A percentile compares a stretch with the other conserved stretches of the same genome.
phyloP scores from a whole-genome alignment of 2,329 filamentous ascomycete species.

The Pseudogymnoascus pannorum region DNA sequence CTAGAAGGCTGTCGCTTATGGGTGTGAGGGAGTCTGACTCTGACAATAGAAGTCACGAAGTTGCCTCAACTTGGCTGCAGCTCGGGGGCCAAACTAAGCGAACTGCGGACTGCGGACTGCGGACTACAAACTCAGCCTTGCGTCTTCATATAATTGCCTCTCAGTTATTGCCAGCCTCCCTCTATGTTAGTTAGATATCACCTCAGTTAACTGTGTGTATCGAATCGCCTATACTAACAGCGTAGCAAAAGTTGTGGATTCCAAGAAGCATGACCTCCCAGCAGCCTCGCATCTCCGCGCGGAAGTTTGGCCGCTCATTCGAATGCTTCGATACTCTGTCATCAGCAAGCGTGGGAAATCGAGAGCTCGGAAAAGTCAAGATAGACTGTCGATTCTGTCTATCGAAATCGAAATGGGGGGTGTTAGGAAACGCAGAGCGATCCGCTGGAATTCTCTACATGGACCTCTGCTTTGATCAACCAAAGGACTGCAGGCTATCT shows the following conservation, averaged over 20 bases:
- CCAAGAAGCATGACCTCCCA: not conserved
- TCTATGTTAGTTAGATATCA: not conserved
- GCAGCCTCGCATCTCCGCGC: not conserved
- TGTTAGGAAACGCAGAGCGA: not conserved
- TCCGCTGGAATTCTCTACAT: slow-evolving; percentile 17
- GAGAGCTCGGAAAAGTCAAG: not conserved
- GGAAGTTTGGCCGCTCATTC: not conserved
- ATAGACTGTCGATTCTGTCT: not conserved
- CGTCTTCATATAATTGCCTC: not conserved
- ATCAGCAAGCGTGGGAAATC: not conserved
- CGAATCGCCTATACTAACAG: not conserved
- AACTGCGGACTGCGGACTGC: not conserved
- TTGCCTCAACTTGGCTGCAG: not conserved
- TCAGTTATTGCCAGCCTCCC: not conserved
- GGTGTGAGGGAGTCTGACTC: not conserved
- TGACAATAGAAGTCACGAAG: not conserved
- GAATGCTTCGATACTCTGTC: not conserved
- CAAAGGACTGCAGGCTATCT: slow-evolving; percentile 15
- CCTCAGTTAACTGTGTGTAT: not conserved
- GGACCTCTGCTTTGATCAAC: slow-evolving; percentile 17
- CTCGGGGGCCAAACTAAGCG: not conserved
- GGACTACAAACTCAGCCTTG: not conserved
- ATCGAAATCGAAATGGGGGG: not conserved
- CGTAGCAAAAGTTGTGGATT: not conserved
- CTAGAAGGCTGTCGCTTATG: not conserved